A percentile compares a stretch with the other conserved stretches of the same genome.
Evolutionary conservation across 371 early-diverging fungal species (phyloP).

Genomic region (Mucor sp.): DNA sequence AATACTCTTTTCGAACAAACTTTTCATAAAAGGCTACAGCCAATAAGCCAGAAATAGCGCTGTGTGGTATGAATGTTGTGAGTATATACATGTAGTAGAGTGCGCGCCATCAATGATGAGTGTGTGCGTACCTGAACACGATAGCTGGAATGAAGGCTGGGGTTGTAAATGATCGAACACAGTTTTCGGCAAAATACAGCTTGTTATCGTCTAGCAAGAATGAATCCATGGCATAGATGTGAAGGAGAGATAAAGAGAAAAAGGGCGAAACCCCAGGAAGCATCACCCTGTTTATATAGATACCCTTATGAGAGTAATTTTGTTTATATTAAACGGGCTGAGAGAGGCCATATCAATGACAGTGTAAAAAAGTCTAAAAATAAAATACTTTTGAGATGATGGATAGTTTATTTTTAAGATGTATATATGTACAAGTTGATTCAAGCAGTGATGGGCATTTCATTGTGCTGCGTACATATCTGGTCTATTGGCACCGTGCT

Average conservation of each 20-base stretch:
- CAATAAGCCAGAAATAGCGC: slow-evolving; percentile 2
- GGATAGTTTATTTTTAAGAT: not conserved
- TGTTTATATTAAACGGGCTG: slow-evolving; percentile 1
- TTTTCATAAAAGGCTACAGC: slow-evolving; percentile 13
- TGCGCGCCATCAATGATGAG: not conserved
- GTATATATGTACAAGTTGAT: no score
- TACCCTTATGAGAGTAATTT: not conserved
- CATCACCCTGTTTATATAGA: not conserved
- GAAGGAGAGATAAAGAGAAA: not conserved
- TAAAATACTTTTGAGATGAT: not conserved
- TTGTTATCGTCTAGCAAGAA: not conserved
- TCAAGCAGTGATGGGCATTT: not conserved
- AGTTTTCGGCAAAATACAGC: slow-evolving; percentile 15
- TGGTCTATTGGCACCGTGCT: not conserved
- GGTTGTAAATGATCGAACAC: slow-evolving; percentile 7
- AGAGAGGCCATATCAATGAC: not conserved
- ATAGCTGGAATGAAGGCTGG: slow-evolving; percentile 13
- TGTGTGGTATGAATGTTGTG: not conserved
- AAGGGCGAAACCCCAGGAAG: not conserved
- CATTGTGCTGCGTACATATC: not conserved
- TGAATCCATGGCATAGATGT: slow-evolving; percentile 4
- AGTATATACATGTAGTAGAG: not conserved
- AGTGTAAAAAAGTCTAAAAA: not conserved
- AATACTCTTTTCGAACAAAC: slow-evolving; percentile 8
- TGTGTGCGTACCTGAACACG: slow-evolving; percentile 8